Percentiles rank a stretch among this genome's conserved stretches.
These are phyloP conservation scores for Pythium vanterpoolii DNA, from an alignment of 352 stramenopile species.

Conservation along the genomic window DNA sequence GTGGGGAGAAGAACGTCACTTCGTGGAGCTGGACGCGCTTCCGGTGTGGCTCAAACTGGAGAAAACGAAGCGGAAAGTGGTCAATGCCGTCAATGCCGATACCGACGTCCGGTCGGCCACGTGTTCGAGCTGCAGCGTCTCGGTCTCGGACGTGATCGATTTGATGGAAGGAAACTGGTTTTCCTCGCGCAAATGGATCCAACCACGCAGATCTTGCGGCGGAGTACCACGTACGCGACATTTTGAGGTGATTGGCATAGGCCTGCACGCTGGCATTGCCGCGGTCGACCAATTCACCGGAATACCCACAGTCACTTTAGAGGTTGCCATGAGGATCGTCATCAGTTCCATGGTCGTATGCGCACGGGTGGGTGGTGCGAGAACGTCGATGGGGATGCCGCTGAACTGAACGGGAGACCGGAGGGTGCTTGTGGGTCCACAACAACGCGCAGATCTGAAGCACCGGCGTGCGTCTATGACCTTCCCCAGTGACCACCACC, in stretches of 20 bases:
- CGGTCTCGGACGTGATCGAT: not conserved
- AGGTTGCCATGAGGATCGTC: too few species aligned
- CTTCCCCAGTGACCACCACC: not conserved
- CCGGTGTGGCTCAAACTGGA: not conserved
- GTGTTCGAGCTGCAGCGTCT: not conserved
- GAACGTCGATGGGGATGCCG: too few species aligned
- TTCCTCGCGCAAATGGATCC: not conserved
- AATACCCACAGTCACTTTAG: too few species aligned
- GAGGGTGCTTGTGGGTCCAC: too few species aligned
- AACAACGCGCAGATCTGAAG: not conserved
- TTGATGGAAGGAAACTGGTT: not conserved
- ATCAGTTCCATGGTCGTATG: too few species aligned
- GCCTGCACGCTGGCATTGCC: not conserved
- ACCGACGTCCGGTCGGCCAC: not conserved
- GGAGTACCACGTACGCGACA: not conserved
- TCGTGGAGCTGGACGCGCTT: not conserved
- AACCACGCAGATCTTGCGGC: not conserved
- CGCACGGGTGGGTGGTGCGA: too few species aligned
- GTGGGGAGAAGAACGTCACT: not conserved
- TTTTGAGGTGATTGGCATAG: not conserved
- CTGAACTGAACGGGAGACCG: too few species aligned
- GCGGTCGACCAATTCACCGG: not conserved
- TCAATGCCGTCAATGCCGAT: not conserved
- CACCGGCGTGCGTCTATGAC: not conserved
- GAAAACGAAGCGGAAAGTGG: not conserved